These are phyloP conservation scores for Trichoderma sp. DNA, from an alignment of 2,329 filamentous ascomycete genomes.

Conservation along the genomic window DNA sequence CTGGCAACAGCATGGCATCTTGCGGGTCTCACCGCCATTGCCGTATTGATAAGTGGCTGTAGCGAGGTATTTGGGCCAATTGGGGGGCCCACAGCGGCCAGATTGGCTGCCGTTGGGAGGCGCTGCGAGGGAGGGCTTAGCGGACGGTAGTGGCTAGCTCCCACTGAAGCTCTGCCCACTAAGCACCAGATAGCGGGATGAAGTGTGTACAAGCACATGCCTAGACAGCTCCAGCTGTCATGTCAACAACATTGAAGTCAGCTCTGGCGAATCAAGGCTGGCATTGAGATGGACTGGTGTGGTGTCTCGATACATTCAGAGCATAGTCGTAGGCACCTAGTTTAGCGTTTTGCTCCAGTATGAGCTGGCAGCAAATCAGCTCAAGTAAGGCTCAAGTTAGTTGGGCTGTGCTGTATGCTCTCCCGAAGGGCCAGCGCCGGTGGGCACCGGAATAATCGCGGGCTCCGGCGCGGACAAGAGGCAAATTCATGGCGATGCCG, in stretches of 20 bases:
- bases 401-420: not conserved
- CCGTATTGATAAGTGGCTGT: not conserved
- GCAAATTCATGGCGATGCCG: not conserved
- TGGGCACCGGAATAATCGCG: constrained; percentile 21
- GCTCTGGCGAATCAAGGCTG: not conserved
- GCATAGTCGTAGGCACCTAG: not conserved
- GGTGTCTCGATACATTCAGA: not conserved
- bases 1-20: constrained; percentile 18
- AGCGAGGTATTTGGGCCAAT: not conserved
- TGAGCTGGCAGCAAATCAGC: not conserved
- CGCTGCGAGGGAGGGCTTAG: constrained; percentile 3
- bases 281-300: not conserved
- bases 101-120: constrained; percentile 1
- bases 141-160: not conserved
- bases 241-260: not conserved
- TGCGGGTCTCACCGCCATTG: constrained; percentile 18
- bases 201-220: not conserved
- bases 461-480: constrained; percentile 10
- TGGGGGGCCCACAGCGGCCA: not conserved
- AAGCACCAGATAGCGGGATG: not conserved
- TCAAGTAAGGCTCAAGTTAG: not conserved
- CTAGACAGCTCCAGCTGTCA: not conserved
- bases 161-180: constrained; percentile 4
- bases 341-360: not conserved
- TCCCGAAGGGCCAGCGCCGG: not conserved